Conservation (phyloP, 495 filamentous ascomycete species). For the Saxispiralis lemnorum region DNA sequence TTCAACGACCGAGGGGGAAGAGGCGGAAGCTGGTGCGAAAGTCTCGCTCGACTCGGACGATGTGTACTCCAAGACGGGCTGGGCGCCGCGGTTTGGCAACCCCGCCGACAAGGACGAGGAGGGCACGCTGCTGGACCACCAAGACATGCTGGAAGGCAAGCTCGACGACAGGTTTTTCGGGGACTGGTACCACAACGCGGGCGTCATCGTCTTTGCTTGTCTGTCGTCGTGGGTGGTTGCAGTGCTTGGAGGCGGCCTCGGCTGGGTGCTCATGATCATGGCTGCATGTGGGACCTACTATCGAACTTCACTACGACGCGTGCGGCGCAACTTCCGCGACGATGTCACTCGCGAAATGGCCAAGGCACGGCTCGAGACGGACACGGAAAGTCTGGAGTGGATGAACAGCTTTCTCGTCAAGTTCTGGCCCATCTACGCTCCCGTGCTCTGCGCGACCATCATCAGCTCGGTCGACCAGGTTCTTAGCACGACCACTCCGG, state of each 20-base stretch:
- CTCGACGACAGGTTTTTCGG: constrained; percentile 84
- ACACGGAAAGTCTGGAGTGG: constrained; percentile 90
- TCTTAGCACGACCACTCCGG: constrained; percentile 72
- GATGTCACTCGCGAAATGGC: constrained; percentile 86
- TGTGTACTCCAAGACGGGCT: constrained; percentile 59
- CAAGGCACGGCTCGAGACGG: constrained; percentile 73
- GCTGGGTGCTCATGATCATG: constrained; percentile 87
- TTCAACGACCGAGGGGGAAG: constrained; percentile 22
- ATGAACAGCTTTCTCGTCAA: constrained; percentile 97
- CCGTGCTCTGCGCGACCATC: constrained; percentile 77
- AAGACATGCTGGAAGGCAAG: constrained; percentile 68
- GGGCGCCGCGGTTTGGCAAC: constrained; percentile 67
- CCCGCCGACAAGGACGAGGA: constrained; percentile 33
- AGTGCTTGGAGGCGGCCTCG: constrained; percentile 73
- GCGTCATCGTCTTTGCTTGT: constrained; percentile 79
- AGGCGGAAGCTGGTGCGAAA: constrained; percentile 30
- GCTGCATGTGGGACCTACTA: constrained; percentile 87
- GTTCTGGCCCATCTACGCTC: constrained; percentile 97
- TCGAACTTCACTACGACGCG: constrained; percentile 80
- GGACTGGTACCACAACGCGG: constrained; percentile 97
- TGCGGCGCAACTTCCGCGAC: constrained; percentile 89
- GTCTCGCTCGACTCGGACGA: constrained; percentile 39
- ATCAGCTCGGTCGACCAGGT: constrained; percentile 91
- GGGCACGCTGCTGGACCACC: constrained; percentile 64
- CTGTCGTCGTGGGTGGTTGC: constrained; percentile 80